Conservation (phyloP, 768 basidiomycete species). For the Termitomyces sp. region DNA sequence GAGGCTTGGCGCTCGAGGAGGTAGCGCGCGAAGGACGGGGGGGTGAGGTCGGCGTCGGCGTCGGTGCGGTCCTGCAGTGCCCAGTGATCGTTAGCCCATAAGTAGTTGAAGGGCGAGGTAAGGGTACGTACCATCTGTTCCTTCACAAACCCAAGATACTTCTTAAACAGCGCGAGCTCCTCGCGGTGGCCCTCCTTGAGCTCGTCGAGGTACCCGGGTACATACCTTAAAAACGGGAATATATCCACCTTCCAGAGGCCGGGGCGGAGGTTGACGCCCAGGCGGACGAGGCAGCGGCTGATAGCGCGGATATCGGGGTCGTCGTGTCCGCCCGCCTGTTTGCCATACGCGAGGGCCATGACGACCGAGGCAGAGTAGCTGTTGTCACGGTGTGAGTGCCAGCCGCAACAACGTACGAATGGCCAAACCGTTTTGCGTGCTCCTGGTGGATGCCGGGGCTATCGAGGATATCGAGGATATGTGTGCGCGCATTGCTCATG, state of each 20-base stretch:
- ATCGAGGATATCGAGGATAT: conserved; percentile 41
- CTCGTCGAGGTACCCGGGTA: conserved; percentile 62
- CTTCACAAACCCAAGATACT: conserved; percentile 44
- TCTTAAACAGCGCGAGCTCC: conserved; percentile 53
- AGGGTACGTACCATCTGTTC: conserved; percentile 35
- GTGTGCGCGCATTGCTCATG: conserved; percentile 39
- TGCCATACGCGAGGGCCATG: conserved; percentile 49
- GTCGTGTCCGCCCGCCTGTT: conserved; percentile 34
- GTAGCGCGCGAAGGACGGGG: conserved; percentile 53
- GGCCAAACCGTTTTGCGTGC: conserved; percentile 38
- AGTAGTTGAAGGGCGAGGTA: too few species aligned
- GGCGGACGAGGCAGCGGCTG: conserved; percentile 40
- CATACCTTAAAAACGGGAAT: conserved; percentile 39
- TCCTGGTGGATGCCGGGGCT: conserved; percentile 46
- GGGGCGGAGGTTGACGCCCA: conserved; percentile 42
- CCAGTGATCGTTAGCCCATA: too few species aligned
- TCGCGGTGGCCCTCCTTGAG: conserved; percentile 53
- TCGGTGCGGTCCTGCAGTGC: conserved; percentile 26
- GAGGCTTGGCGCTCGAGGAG: conserved; percentile 53
- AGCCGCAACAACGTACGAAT: too few species aligned
- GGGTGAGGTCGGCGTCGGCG: conserved; percentile 33
- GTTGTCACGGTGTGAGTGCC: too few species aligned
- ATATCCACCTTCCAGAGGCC: conserved; percentile 46
- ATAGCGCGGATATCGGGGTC: conserved; percentile 47
- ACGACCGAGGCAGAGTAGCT: conserved; percentile 51